Evolutionary conservation across 768 basidiomycete species (phyloP), one percentile per base, ranked within the genome.

Genomic region (Lactarius evosmus): DNA sequence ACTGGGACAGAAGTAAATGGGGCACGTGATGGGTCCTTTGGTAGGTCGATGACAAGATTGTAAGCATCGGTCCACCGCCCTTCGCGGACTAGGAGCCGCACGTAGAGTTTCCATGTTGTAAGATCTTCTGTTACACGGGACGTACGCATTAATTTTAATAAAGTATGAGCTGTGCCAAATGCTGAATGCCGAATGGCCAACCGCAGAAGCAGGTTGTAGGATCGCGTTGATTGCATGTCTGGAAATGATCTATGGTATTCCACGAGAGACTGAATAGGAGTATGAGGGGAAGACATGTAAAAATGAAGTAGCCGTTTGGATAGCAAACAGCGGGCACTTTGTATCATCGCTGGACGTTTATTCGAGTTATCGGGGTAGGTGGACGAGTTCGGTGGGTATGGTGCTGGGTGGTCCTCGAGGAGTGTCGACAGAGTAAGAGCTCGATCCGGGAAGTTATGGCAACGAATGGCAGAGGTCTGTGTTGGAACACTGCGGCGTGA

Each of bases 31-130:
- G 5, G 44, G 9, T 40, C 53, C 25, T 46, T 60, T 4, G 52
- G 46, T 25, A 44, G 17, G 19, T 64, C 25, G 44, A 59, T 38
- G 12, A 61, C 60, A 25, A 61, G 57, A 4, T 46, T 67, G 85
- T 85, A 89, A 25, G 86, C 88, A 27, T 77, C 72, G 12, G 78
- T 72, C 87, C 87, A 89, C 49, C 71, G 72, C 8, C 83, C 87
- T 4, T 77, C 76, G 52, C 80, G 77, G 51, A 89, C 76, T 57
- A 86, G 73, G 76, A 79, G 82, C 22, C 89, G 82, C 65, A 82
- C 79, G 61, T 78, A 76, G 41, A 89, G 73, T 72, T 82, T 81
- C 72, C 78, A 76, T 1, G 88, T 88, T 69, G 86, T 82, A 54
- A 79, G 61, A 71, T 87, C 79, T 36, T 72, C 74, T 4, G 68